A percentile compares a stretch with the other conserved stretches of the same genome.
These are phyloP conservation scores for Trifolium repens DNA, from an alignment of 306 rosid species.

Conservation along the genomic window DNA sequence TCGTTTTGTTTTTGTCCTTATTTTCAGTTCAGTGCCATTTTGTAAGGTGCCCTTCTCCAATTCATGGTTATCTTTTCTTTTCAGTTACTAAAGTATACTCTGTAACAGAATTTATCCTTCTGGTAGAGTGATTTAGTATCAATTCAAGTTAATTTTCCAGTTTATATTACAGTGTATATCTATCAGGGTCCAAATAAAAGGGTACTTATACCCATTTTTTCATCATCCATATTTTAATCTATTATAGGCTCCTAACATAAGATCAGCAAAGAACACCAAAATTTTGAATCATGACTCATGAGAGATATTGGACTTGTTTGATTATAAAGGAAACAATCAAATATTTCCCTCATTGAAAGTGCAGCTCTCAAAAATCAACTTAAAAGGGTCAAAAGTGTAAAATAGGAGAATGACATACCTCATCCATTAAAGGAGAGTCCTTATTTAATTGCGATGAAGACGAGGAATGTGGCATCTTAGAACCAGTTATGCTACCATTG, in stretches of 20 bases:
- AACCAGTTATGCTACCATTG: constrained; percentile 71
- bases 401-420: constrained; percentile 56
- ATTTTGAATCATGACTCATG: background rate
- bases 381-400: background rate
- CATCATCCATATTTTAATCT: constrained; percentile 1
- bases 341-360: background rate
- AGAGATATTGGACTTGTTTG: constrained; percentile 8
- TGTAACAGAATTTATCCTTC: background rate
- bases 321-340: background rate
- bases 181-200: background rate
- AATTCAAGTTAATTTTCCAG: background rate
- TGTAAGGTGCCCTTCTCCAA: background rate
- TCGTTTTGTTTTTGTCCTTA: background rate
- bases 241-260: constrained; percentile 11
- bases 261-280: constrained; percentile 16
- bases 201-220: background rate
- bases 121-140: background rate
- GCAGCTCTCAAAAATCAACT: constrained; percentile 22
- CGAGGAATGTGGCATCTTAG: constrained; percentile 69
- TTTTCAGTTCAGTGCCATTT: background rate
- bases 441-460: constrained; percentile 78
- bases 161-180: background rate
- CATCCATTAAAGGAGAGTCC: constrained; percentile 74
- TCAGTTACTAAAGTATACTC: background rate
- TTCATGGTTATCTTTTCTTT: background rate